A percentile compares a stretch with the other conserved stretches of the same genome.
Conservation (phyloP, 257 asterid species). For the Solanum appendiculatum region DNA sequence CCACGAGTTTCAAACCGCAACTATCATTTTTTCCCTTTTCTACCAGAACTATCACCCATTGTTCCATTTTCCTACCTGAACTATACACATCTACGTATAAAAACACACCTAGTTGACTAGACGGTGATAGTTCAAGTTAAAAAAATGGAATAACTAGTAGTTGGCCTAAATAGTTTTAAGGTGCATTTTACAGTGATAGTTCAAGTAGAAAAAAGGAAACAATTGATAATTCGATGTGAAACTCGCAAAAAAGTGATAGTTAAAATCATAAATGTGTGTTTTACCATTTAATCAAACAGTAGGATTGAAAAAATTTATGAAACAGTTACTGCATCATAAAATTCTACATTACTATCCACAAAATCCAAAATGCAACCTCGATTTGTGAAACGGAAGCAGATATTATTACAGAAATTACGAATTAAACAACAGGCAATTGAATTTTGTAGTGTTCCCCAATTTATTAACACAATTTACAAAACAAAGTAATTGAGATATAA, state of each 20-base stretch:
- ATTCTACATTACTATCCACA: neutral
- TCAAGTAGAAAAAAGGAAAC: neutral
- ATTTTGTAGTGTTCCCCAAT: neutral
- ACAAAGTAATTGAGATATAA: neutral
- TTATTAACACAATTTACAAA: neutral
- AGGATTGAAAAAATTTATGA: neutral
- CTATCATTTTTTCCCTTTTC: neutral
- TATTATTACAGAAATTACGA: neutral
- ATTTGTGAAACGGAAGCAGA: neutral
- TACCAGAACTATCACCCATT: too few relatives aligned
- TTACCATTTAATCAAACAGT: neutral
- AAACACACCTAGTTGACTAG: neutral
- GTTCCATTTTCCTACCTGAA: neutral
- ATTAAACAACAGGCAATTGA: neutral
- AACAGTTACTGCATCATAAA: neutral
- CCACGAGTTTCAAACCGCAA: neutral
- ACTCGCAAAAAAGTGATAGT: neutral
- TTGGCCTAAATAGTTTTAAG: neutral
- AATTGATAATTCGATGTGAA: neutral
- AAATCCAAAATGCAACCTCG: neutral
- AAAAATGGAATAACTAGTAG: neutral
- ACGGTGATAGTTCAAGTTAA: neutral
- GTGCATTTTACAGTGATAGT: neutral
- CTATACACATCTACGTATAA: neutral
- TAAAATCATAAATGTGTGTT: too few relatives aligned